phyloP scores from a whole-genome alignment of 192 early-diverging fungal genomes.

The Coemansia sp. region DNA sequence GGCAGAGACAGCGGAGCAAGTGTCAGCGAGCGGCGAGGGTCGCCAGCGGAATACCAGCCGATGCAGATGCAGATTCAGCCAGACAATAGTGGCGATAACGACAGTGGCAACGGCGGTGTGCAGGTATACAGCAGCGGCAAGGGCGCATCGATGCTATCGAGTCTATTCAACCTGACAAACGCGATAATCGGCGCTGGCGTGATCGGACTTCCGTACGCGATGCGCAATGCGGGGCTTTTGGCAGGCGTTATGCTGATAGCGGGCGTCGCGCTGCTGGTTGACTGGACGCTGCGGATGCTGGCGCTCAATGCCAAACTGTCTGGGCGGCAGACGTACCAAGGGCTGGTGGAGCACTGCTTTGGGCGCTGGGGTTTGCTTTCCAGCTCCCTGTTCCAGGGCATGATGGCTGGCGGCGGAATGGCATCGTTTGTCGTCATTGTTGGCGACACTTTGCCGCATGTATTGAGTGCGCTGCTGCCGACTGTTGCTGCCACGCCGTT shows the following conservation, averaged over 20 bases:
- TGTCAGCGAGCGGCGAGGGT: background rate
- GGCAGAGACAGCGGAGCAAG: background rate
- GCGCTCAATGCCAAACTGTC: constrained; percentile 76
- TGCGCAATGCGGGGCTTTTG: constrained; percentile 76
- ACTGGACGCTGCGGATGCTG: constrained; percentile 79
- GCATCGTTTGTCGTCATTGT: constrained; percentile 56
- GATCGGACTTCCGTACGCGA: constrained; percentile 83
- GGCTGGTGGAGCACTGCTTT: constrained; percentile 79
- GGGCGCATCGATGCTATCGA: constrained; percentile 49
- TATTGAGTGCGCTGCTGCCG: constrained; percentile 72
- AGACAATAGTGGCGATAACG: background rate
- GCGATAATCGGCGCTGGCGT: constrained; percentile 92
- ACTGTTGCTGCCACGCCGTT: constrained; percentile 54
- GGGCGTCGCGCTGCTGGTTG: constrained; percentile 57
- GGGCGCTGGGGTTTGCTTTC: constrained; percentile 72
- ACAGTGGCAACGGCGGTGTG: background rate
- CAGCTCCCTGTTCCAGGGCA: constrained; percentile 89
- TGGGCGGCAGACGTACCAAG: constrained; percentile 80
- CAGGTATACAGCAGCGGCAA: constrained; percentile 1
- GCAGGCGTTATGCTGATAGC: constrained; percentile 57
- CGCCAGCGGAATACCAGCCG: background rate
- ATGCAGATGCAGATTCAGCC: background rate
- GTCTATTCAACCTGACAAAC: constrained; percentile 86
- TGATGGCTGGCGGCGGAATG: constrained; percentile 92
- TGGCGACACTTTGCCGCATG: constrained; percentile 88